Percentiles rank a stretch among this genome's conserved stretches.
Conservation (phyloP, 352 stramenopile genomes). For the Phytophthora ramorum region DNA sequence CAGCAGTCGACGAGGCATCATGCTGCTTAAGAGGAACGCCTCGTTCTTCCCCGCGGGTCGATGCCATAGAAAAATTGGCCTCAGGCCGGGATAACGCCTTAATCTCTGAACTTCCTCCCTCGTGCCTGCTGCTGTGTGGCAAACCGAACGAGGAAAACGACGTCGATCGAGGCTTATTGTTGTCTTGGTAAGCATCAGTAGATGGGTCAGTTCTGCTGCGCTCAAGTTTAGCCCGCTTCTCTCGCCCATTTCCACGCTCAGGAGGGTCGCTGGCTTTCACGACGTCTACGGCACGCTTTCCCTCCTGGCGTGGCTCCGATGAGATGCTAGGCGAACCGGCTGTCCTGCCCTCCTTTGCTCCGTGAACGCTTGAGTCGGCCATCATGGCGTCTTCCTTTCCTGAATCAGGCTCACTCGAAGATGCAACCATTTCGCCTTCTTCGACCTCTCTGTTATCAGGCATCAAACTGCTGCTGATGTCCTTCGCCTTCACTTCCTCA, state of each 20-base stretch:
- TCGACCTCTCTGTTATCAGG: slow-evolving; percentile 23
- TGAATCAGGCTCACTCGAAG: slow-evolving; percentile 11
- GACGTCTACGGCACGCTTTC: slow-evolving; percentile 7
- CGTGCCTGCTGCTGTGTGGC: slow-evolving; percentile 7
- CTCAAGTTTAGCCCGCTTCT: slow-evolving; percentile 33
- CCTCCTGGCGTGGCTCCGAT: background rate
- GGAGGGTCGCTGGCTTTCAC: background rate
- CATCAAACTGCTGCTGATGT: background rate
- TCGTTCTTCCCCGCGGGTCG: slow-evolving; percentile 24
- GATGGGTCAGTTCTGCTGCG: slow-evolving; percentile 29
- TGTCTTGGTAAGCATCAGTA: slow-evolving; percentile 13
- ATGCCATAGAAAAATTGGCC: slow-evolving; percentile 5
- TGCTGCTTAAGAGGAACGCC: slow-evolving; percentile 26
- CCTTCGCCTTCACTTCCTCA: slow-evolving; percentile 1
- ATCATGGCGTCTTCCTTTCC: background rate
- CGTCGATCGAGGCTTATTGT: slow-evolving; percentile 42
- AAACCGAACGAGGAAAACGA: slow-evolving; percentile 44
- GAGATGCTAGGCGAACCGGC: background rate
- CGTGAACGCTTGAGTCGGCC: slow-evolving; percentile 1
- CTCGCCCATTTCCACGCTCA: slow-evolving; percentile 8
- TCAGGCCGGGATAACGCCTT: slow-evolving; percentile 13
- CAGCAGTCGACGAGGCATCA: slow-evolving; percentile 7
- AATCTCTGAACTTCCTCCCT: slow-evolving; percentile 7
- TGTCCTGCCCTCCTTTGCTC: background rate
- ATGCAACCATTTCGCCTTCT: slow-evolving; percentile 35